A percentile compares a stretch with the other conserved stretches of the same genome.
Conservation (phyloP, 495 filamentous ascomycete genomes). For the Halenospora varia region DNA sequence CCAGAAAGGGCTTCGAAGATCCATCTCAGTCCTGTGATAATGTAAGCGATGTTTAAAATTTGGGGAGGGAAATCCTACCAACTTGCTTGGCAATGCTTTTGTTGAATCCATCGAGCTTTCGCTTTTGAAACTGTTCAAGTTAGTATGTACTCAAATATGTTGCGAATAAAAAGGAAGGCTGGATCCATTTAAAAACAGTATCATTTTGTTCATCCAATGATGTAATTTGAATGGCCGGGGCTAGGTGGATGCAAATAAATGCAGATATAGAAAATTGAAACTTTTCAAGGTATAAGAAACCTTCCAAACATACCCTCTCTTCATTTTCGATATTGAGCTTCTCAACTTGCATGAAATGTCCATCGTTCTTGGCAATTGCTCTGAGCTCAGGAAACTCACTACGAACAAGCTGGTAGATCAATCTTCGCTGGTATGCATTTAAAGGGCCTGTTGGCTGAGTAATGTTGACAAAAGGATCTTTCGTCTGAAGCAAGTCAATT, state of each 20-base stretch:
- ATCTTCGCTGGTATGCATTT: conserved; percentile 51
- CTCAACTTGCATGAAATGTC: conserved; percentile 48
- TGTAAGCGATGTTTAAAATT: conserved; percentile 7
- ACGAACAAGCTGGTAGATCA: conserved; percentile 66
- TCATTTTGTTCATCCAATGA: too few relatives aligned
- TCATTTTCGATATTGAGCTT: conserved; percentile 14
- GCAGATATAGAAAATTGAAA: background rate
- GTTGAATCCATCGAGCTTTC: conserved; percentile 7
- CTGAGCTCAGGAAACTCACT: conserved; percentile 56
- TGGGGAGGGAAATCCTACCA: conserved; percentile 4
- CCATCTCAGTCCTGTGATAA: conserved; percentile 58
- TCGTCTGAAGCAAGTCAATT: too few relatives aligned
- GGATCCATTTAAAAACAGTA: too few relatives aligned
- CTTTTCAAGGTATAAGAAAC: background rate
- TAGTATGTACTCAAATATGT: conserved; percentile 1
- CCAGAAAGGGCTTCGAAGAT: conserved; percentile 65
- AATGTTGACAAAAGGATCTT: conserved; percentile 40
- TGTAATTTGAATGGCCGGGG: too few relatives aligned
- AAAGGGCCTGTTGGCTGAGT: conserved; percentile 21
- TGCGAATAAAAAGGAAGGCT: too few relatives aligned
- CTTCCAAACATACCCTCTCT: conserved; percentile 16
- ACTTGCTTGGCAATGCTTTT: conserved; percentile 31
- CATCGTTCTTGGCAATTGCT: conserved; percentile 34
- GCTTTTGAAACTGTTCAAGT: conserved; percentile 11
- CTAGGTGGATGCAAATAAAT: background rate